Conservation (phyloP, 2,329 filamentous ascomycete genomes). For the Lithohypha guttulata region DNA sequence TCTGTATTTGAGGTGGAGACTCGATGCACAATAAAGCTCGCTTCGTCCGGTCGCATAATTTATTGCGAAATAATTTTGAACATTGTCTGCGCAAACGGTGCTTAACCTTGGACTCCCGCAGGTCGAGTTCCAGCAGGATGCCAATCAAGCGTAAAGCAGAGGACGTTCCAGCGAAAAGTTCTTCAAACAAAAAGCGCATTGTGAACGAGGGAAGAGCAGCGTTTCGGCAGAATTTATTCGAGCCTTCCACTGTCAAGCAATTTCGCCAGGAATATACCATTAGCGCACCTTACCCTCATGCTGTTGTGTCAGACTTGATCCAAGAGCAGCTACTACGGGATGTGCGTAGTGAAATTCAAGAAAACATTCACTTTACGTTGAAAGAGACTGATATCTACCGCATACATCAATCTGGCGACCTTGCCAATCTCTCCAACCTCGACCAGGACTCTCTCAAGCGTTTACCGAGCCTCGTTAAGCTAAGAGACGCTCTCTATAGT, state of each 20-base stretch:
- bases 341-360: conserved; percentile 79
- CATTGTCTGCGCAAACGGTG: too few relatives aligned
- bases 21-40: too few relatives aligned
- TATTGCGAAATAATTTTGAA: too few relatives aligned
- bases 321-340: conserved; percentile 69
- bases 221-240: conserved; percentile 37
- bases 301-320: conserved; percentile 74
- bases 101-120: too few relatives aligned
- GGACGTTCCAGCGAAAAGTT: conserved; percentile 1
- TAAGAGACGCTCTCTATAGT: conserved; percentile 94
- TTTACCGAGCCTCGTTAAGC: conserved; percentile 74
- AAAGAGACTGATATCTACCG: conserved; percentile 99
- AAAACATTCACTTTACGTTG: conserved; percentile 88
- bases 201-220: conserved; percentile 25
- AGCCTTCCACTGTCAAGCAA: conserved; percentile 29
- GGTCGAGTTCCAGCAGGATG: neutral
- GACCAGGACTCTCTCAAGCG: conserved; percentile 75
- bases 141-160: conserved; percentile 35
- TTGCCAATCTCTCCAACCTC: conserved; percentile 91
- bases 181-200: conserved; percentile 18
- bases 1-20: too few relatives aligned
- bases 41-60: too few relatives aligned
- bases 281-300: conserved; percentile 66
- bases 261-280: conserved; percentile 34
- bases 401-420: conserved; percentile 95